Evolutionary conservation across 1,284 basidiomycete genomes (phyloP).

Genomic region (Ganoderma lucidum): DNA sequence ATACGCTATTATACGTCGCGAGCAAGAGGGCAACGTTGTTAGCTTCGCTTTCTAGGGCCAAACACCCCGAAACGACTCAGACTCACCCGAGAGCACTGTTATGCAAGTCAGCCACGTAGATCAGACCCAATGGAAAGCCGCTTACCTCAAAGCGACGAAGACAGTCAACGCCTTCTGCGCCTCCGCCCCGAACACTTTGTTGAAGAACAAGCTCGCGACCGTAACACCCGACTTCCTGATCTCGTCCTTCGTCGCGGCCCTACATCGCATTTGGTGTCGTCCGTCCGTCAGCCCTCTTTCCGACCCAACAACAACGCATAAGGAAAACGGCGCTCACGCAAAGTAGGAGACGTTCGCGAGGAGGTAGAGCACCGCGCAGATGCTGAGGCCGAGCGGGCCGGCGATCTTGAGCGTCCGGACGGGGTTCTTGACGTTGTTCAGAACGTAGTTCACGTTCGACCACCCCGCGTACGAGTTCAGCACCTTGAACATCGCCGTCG

Average conservation of each 20-base stretch:
- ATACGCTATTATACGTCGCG: conserved; percentile 16
- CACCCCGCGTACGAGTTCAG: conserved; percentile 57
- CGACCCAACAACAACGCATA: too few relatives aligned
- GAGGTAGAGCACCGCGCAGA: conserved; percentile 63
- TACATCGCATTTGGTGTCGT: conserved; percentile 5
- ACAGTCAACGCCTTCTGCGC: conserved; percentile 69
- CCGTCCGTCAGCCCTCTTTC: neutral
- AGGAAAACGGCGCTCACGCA: conserved; percentile 56
- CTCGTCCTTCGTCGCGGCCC: conserved; percentile 69
- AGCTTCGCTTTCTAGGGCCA: neutral
- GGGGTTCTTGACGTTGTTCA: conserved; percentile 74
- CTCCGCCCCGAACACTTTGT: conserved; percentile 67
- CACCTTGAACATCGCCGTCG: conserved; percentile 67
- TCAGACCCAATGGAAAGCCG: too few relatives aligned
- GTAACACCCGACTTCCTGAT: conserved; percentile 65
- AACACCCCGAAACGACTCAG: conserved; percentile 21
- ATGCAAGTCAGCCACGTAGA: conserved; percentile 2
- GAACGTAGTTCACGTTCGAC: conserved; percentile 44
- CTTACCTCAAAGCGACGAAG: conserved; percentile 59
- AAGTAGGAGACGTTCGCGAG: conserved; percentile 76
- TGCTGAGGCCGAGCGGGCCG: conserved; percentile 66
- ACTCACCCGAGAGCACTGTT: conserved; percentile 40
- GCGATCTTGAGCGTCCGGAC: conserved; percentile 73
- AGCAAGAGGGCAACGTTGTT: neutral
- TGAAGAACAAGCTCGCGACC: conserved; percentile 74